Evolutionary conservation across 768 basidiomycete genomes (phyloP).

Genomic region (Lepiota subincarnata): DNA sequence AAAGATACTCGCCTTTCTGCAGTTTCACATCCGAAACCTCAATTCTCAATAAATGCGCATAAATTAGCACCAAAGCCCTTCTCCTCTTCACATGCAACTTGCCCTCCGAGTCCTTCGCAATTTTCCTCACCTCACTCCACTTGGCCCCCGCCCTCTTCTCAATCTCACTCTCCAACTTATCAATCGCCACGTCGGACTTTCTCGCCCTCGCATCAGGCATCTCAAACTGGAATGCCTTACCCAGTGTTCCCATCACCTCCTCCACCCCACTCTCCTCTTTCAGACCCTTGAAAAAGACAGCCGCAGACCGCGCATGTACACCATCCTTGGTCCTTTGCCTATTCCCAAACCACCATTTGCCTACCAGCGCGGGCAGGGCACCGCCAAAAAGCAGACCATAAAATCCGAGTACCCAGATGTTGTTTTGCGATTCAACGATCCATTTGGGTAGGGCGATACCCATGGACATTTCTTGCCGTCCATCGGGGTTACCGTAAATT

Average conservation of each 20-base stretch:
- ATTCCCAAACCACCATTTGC: constrained; percentile 97
- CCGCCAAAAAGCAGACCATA: constrained; percentile 90
- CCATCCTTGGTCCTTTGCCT: constrained; percentile 90
- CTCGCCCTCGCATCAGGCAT: constrained; percentile 20
- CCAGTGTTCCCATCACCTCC: constrained; percentile 69
- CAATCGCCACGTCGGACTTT: constrained; percentile 34
- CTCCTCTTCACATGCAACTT: constrained; percentile 36
- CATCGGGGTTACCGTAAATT: constrained; percentile 91
- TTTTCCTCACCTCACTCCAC: constrained; percentile 48
- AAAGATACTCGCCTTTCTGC: constrained; percentile 52
- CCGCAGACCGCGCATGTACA: constrained; percentile 74
- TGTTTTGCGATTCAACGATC: constrained; percentile 91
- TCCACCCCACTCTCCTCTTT: constrained; percentile 73
- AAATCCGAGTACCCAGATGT: constrained; percentile 81
- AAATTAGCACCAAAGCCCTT: constrained; percentile 69
- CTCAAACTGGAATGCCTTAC: constrained; percentile 64
- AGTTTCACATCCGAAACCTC: constrained; percentile 50
- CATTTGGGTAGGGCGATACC: constrained; percentile 93
- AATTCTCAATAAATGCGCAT: constrained; percentile 79
- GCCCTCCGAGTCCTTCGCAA: constrained; percentile 33
- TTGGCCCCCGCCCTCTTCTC: constrained; percentile 42
- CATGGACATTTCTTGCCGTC: constrained; percentile 90
- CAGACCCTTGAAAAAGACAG: constrained; percentile 83
- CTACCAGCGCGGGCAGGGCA: constrained; percentile 81
- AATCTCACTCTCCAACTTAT: constrained; percentile 50